A percentile compares a stretch with the other conserved stretches of the same genome.
phyloP scores from a whole-genome alignment of 805 yeast species.

The Monosporozyma aerobia region DNA sequence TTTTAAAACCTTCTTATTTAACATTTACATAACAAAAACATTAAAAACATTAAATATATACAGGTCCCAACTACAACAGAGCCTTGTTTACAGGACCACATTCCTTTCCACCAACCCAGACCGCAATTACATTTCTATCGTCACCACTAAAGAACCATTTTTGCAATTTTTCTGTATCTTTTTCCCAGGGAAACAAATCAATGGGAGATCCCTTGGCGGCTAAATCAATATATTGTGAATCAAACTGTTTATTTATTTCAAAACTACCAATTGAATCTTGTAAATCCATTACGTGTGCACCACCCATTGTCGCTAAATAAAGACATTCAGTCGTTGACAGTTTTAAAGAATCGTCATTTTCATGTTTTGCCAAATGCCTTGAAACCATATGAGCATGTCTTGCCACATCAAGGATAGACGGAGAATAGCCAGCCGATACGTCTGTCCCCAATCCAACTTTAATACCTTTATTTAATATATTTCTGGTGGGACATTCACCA shows the following conservation, averaged over 20 bases:
- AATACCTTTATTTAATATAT: conserved; percentile 53
- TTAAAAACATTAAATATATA: not conserved
- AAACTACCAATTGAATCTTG: conserved; percentile 58
- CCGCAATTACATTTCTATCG: conserved; percentile 73
- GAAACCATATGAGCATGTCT: conserved; percentile 66
- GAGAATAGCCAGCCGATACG: conserved; percentile 67
- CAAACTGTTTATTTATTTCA: conserved; percentile 70
- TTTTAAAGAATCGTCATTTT: conserved; percentile 33
- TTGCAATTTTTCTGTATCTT: conserved; percentile 41
- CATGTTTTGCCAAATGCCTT: conserved; percentile 56
- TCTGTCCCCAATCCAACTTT: conserved; percentile 80
- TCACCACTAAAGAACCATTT: conserved; percentile 95
- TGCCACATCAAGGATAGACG: conserved; percentile 55
- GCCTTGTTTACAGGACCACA: conserved; percentile 14
- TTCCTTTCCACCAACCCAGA: conserved; percentile 67
- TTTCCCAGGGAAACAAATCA: conserved; percentile 70
- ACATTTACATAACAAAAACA: not conserved
- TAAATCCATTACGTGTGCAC: conserved; percentile 67
- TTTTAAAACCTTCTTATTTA: not conserved
- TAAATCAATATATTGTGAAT: conserved; percentile 69
- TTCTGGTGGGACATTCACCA: conserved; percentile 79
- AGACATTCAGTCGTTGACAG: conserved; percentile 63
- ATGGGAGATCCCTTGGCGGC: conserved; percentile 45
- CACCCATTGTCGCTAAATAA: conserved; percentile 80
- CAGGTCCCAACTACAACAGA: not conserved